These are phyloP conservation scores for Mycosarcoma mackinlayi DNA, from an alignment of 1,284 basidiomycete species.

Conservation along the genomic window DNA sequence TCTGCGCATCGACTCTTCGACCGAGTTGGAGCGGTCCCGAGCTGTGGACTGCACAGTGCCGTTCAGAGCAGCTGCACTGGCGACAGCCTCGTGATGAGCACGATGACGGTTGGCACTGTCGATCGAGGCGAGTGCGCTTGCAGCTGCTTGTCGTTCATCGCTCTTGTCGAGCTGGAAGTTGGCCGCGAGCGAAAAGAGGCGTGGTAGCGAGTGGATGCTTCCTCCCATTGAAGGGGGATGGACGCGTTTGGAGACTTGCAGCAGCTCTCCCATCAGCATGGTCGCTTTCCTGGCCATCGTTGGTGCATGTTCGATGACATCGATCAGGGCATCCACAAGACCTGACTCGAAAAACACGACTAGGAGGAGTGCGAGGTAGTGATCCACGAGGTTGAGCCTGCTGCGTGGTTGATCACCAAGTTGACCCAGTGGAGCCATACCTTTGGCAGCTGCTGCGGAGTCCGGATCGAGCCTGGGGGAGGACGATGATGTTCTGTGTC, in stretches of 20 bases:
- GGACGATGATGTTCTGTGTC: slow-evolving; percentile 19
- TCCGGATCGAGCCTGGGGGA: slow-evolving; percentile 22
- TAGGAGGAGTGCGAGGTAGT: slow-evolving; percentile 90
- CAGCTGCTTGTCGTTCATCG: slow-evolving; percentile 79
- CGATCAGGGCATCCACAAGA: slow-evolving; percentile 70
- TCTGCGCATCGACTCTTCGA: slow-evolving; percentile 84
- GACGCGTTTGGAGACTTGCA: slow-evolving; percentile 87
- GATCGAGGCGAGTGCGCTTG: slow-evolving; percentile 85
- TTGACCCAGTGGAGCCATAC: slow-evolving; percentile 33
- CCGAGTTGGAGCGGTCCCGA: slow-evolving; percentile 78
- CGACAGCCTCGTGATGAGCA: slow-evolving; percentile 44
- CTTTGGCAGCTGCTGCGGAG: background rate
- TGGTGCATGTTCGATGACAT: slow-evolving; percentile 52
- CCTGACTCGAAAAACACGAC: slow-evolving; percentile 88
- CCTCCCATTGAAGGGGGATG: slow-evolving; percentile 86
- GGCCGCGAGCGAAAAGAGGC: slow-evolving; percentile 82
- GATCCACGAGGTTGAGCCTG: slow-evolving; percentile 84
- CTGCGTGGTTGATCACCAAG: slow-evolving; percentile 47
- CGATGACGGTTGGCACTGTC: slow-evolving; percentile 80
- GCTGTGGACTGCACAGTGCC: slow-evolving; percentile 24
- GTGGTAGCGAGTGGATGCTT: slow-evolving; percentile 83
- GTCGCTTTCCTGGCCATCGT: slow-evolving; percentile 73
- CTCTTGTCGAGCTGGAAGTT: slow-evolving; percentile 72
- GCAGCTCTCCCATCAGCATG: slow-evolving; percentile 87
- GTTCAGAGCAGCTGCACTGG: slow-evolving; percentile 33